phyloP scores from a whole-genome alignment of 805 yeast species.

The Candida taoyuanica region DNA sequence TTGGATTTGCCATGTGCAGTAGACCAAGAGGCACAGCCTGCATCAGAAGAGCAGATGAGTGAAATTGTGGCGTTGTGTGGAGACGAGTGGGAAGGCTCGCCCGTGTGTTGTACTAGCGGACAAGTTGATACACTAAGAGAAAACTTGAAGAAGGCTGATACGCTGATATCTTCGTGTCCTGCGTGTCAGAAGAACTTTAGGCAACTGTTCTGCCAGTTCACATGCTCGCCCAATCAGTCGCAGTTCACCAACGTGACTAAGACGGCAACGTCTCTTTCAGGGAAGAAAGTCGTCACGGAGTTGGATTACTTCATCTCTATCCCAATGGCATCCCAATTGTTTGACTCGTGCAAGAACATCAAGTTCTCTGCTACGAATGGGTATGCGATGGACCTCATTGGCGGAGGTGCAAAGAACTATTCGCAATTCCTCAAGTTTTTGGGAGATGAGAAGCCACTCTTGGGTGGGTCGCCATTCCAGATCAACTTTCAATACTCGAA shows the following conservation, averaged over 20 bases:
- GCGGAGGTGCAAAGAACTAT: constrained; percentile 90
- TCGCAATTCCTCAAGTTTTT: constrained; percentile 74
- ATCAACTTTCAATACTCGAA: constrained; percentile 63
- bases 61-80: constrained; percentile 68
- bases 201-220: constrained; percentile 79
- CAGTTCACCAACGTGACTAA: constrained; percentile 65
- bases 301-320: constrained; percentile 58
- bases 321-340: constrained; percentile 58
- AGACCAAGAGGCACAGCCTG: constrained; percentile 47
- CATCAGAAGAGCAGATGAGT: constrained; percentile 34
- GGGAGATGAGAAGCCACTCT: constrained; percentile 89
- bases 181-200: constrained; percentile 87
- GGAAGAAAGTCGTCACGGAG: constrained; percentile 62
- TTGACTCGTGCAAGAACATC: constrained; percentile 80
- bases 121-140: constrained; percentile 55
- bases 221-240: constrained; percentile 85
- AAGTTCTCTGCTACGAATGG: constrained; percentile 95
- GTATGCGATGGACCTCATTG: constrained; percentile 92
- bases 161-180: constrained; percentile 84
- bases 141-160: constrained; percentile 70
- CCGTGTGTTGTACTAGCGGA: constrained; percentile 65
- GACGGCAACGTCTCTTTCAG: constrained; percentile 39
- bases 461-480: constrained; percentile 96
- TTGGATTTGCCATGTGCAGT: constrained; percentile 74
- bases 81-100: constrained; percentile 46